Evolutionary conservation across 108 stramenopile genomes (phyloP).

Genomic region (Cyclotella cryptica): DNA sequence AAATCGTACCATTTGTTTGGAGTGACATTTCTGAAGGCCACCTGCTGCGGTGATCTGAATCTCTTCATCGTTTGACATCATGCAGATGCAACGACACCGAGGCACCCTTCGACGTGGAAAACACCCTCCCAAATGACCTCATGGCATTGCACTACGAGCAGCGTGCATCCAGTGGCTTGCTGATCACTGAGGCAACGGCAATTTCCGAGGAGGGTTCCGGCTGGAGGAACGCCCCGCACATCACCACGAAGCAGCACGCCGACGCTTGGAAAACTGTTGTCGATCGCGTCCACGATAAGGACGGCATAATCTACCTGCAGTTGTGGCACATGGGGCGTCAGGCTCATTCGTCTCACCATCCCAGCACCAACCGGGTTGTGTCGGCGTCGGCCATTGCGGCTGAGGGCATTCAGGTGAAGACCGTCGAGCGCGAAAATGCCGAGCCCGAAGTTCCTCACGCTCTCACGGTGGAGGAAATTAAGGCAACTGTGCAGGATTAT

Average conservation of each 20-base stretch:
- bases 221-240: conserved; percentile 3
- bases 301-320: conserved; percentile 6
- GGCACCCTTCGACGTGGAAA: background rate
- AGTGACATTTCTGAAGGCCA: background rate
- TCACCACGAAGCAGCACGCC: background rate
- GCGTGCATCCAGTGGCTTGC: conserved; percentile 8
- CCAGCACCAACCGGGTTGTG: background rate
- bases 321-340: conserved; percentile 15
- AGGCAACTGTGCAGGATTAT: conserved; percentile 11
- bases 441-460: conserved; percentile 1
- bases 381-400: conserved; percentile 1
- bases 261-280: conserved; percentile 8
- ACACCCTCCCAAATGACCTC: conserved; percentile 11
- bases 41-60: background rate
- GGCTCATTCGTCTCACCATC: conserved; percentile 10
- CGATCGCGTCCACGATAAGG: background rate
- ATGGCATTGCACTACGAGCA: conserved; percentile 12
- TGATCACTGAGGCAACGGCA: conserved; percentile 10
- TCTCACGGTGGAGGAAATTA: conserved; percentile 6
- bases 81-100: background rate
- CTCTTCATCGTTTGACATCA: background rate
- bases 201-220: conserved; percentile 4
- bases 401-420: background rate
- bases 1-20: background rate
- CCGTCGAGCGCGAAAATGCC: background rate